Percentiles rank a stretch among this genome's conserved stretches.
Evolutionary conservation across 2,329 filamentous ascomycete species (phyloP).

Genomic region (Stagonosporopsis cucurbitacearum): DNA sequence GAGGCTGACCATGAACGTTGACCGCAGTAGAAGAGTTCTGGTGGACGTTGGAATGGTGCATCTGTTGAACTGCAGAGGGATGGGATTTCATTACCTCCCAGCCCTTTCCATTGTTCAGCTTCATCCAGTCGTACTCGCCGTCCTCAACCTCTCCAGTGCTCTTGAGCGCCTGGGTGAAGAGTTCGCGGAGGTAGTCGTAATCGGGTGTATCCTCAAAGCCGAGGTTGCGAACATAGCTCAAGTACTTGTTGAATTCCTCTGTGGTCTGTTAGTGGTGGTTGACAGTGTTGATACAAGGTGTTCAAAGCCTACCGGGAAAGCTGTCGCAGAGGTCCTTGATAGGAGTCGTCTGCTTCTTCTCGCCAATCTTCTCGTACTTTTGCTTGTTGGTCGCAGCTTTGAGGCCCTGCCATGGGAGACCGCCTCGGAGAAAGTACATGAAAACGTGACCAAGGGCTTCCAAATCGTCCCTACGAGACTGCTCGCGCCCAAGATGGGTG

Average conservation of each 20-base stretch:
- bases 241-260: slow-evolving; percentile 97
- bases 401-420: slow-evolving; percentile 71
- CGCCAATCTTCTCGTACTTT: slow-evolving; percentile 99
- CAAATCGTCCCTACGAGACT: slow-evolving; percentile 93
- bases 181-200: slow-evolving; percentile 95
- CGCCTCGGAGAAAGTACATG: slow-evolving; percentile 72
- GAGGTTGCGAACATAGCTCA: slow-evolving; percentile 95
- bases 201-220: slow-evolving; percentile 98
- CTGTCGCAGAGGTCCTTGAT: slow-evolving; percentile 97
- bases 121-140: slow-evolving; percentile 99
- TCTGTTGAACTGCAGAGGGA: slow-evolving; percentile 70
- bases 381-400: slow-evolving; percentile 82
- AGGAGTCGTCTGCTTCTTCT: slow-evolving; percentile 98
- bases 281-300: not conserved
- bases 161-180: slow-evolving; percentile 96
- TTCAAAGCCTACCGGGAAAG: slow-evolving; percentile 70
- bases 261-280: slow-evolving; percentile 39
- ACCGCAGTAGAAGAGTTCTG: slow-evolving; percentile 81
- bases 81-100: slow-evolving; percentile 82
- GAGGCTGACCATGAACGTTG: slow-evolving; percentile 77
- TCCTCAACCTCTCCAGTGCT: slow-evolving; percentile 94
- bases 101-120: slow-evolving; percentile 89
- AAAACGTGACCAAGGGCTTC: slow-evolving; percentile 80
- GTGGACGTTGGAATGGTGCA: slow-evolving; percentile 78
- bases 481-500: slow-evolving; percentile 94